Evolutionary conservation across 2,329 filamentous ascomycete species (phyloP).

Genomic region (Penicillium fuscoglaucum): DNA sequence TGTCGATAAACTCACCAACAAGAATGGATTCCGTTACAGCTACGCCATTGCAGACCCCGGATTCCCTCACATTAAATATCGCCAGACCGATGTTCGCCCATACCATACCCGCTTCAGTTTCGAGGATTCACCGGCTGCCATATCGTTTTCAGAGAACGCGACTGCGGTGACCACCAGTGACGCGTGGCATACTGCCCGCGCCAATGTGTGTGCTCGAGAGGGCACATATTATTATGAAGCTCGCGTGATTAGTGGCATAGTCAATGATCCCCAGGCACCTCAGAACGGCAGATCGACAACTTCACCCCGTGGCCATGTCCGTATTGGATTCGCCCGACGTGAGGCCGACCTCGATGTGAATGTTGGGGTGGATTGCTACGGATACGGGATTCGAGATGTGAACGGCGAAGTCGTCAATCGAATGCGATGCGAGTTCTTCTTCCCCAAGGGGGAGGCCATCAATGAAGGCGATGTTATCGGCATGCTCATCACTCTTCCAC

Average conservation of each 20-base stretch:
- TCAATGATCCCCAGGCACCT: slow-evolving; percentile 28
- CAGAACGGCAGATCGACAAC: slow-evolving; percentile 25
- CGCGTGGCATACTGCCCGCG: slow-evolving; percentile 86
- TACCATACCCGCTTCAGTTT: slow-evolving; percentile 85
- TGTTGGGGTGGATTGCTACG: slow-evolving; percentile 91
- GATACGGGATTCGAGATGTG: slow-evolving; percentile 88
- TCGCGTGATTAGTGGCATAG: slow-evolving; percentile 72
- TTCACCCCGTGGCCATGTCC: slow-evolving; percentile 47
- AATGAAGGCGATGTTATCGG: slow-evolving; percentile 91
- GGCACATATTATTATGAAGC: slow-evolving; percentile 94
- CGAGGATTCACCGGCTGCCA: slow-evolving; percentile 83
- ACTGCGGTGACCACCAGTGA: slow-evolving; percentile 84
- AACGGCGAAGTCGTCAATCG: slow-evolving; percentile 90
- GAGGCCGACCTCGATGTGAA: slow-evolving; percentile 51
- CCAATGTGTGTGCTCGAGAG: slow-evolving; percentile 86
- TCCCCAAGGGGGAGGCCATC: slow-evolving; percentile 74
- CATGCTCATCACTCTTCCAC: slow-evolving; percentile 85
- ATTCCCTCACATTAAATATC: slow-evolving; percentile 88
- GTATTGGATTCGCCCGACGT: slow-evolving; percentile 49
- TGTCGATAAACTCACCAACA: slow-evolving; percentile 59
- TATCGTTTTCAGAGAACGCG: slow-evolving; percentile 76
- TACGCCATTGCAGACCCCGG: slow-evolving; percentile 86
- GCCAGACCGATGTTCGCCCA: slow-evolving; percentile 81
- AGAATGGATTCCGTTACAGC: slow-evolving; percentile 78
- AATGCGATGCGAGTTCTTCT: slow-evolving; percentile 89